Evolutionary conservation across 2,329 filamentous ascomycete genomes (phyloP).

Genomic region (Penicillium janthinellum): DNA sequence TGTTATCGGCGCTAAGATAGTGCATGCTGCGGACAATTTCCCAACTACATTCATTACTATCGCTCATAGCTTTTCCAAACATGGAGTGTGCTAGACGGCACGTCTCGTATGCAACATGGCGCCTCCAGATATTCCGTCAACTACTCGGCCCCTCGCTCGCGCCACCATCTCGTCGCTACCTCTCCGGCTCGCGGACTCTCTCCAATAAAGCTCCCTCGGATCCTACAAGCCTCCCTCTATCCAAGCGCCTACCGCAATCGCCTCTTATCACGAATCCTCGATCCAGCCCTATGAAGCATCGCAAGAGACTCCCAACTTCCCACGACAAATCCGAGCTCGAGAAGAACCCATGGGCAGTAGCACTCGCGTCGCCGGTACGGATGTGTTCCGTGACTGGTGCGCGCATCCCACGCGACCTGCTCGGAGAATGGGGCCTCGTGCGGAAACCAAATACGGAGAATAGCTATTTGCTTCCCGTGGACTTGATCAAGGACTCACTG

Average conservation of each 20-base stretch:
- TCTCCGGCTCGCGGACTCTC: conserved; percentile 16
- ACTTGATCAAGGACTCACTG: conserved; percentile 36
- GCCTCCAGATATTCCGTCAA: conserved; percentile 30
- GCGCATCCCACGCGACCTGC: conserved; percentile 37
- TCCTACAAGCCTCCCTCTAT: conserved; percentile 23
- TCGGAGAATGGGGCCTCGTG: conserved; percentile 42
- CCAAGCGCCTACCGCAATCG: conserved; percentile 40
- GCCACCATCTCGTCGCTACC: conserved; percentile 8
- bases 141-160: conserved; percentile 12
- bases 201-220: conserved; percentile 5
- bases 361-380: conserved; percentile 41
- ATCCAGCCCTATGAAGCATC: conserved; percentile 20
- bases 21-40: conserved; percentile 3
- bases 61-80: not conserved
- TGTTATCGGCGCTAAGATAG: conserved; percentile 22
- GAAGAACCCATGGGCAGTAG: conserved; percentile 45
- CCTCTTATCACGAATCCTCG: conserved; percentile 33
- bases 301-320: conserved; percentile 29
- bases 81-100: conserved; percentile 33
- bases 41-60: not conserved
- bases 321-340: conserved; percentile 33
- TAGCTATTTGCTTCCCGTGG: conserved; percentile 39
- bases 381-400: conserved; percentile 36
- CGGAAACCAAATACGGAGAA: conserved; percentile 29
- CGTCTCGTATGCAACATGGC: conserved; percentile 37